Base-by-base conservation (phyloP, 169 alveolate genomes). In the Plasmodium cynomolgi region DNA sequence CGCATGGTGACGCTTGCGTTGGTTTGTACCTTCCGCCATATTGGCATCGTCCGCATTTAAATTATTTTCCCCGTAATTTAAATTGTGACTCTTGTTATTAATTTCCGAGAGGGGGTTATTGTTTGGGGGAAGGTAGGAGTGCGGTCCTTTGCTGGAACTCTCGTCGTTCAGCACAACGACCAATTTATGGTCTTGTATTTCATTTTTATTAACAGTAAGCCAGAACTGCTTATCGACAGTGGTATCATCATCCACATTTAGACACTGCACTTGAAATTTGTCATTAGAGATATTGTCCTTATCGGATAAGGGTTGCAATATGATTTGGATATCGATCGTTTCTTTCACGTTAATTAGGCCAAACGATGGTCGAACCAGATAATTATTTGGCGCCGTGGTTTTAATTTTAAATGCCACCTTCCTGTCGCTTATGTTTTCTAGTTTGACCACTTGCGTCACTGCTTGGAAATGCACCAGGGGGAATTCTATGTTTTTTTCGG, bases 331-430 rank as follows among this genome's bases (percentile, higher is more conserved):
- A 44, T 96, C 97, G 44, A 94, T 96, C 8, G 96, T 77, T 68
- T 97, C 98, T 8, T 96, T 97, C 23, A 98, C 97, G 84, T 93
- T 96, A 80, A 97, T 96, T 83, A 97, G 88, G 6, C 98, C 98
- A 72, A 97, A 96, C 34, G 97, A 95, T 31, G 98, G 98, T 44
- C 98, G 91, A 3, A 97, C 98, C 47, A 97, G 95, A 93, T 97
- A 97, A 37, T 97, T 97, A 82, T 97, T 97, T 29, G 98, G 98
- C 11, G 98, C 98, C 1, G 98, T 97, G 17, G 98, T 97, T 93
- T 97, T 97, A 72, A 97, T 97, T 91, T 97, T 97, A 80, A 96
- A 97, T 29, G 98, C 98, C 7, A 97, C 98, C 71, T 93, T 95
- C 34, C 95, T 96, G 47, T 95, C 96, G 41, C 97, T 93, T 77